These are phyloP conservation scores for Mycogone perniciosa DNA, from an alignment of 2,329 filamentous ascomycete genomes.

Conservation along the genomic window DNA sequence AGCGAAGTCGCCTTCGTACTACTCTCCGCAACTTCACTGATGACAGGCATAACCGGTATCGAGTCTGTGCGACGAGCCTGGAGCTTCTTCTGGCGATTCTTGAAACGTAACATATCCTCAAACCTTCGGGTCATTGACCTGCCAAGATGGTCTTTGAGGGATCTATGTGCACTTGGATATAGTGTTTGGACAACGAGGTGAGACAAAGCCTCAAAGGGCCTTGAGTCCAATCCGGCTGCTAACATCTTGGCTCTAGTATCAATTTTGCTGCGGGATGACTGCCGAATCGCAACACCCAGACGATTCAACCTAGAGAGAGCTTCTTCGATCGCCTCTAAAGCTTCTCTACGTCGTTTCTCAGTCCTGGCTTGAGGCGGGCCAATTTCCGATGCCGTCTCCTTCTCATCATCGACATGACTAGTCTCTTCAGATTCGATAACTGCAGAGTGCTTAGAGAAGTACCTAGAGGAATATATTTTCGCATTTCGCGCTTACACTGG, in stretches of 20 bases:
- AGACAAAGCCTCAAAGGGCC: background rate
- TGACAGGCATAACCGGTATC: too few species aligned
- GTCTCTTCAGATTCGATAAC: too few species aligned
- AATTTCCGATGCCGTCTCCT: too few species aligned
- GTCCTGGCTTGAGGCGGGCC: too few species aligned
- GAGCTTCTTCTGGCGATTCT: background rate
- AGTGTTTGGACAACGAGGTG: background rate
- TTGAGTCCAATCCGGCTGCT: background rate
- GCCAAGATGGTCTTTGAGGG: conserved; percentile 1
- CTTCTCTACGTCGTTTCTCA: background rate
- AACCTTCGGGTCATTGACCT: background rate
- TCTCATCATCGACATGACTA: too few species aligned
- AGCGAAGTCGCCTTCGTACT: too few species aligned
- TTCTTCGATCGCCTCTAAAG: conserved; percentile 1
- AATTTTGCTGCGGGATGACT: conserved; percentile 1
- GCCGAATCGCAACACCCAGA: conserved; percentile 9
- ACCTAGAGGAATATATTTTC: too few species aligned
- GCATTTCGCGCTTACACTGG: background rate
- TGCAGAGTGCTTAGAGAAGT: too few species aligned
- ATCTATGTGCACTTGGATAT: background rate
- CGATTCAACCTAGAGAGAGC: conserved; percentile 5
- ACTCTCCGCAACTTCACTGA: too few species aligned
- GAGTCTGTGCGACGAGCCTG: background rate
- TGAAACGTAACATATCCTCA: background rate
- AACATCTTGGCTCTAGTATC: background rate